Conservation (phyloP, 306 rosid genomes). For the Gleditsia sinensis region DNA sequence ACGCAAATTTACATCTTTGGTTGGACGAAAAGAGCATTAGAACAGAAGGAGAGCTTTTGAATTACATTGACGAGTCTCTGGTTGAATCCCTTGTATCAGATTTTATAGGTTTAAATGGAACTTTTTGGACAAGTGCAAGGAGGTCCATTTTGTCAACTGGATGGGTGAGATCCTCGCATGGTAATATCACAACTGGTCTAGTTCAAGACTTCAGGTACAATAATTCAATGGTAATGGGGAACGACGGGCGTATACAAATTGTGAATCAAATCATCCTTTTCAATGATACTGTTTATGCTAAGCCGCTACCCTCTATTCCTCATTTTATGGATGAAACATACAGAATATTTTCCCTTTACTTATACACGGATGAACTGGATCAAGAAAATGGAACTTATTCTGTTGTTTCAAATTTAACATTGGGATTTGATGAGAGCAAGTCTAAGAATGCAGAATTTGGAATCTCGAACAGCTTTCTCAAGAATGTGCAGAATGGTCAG, state of each 20-base stretch:
- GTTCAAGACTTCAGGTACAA: conserved; percentile 53
- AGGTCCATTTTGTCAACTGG: conserved; percentile 60
- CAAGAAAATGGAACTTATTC: conserved; percentile 37
- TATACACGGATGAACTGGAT: conserved; percentile 39
- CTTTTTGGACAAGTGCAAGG: conserved; percentile 47
- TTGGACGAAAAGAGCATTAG: conserved; percentile 57
- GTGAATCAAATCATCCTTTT: conserved; percentile 61
- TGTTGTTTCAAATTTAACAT: conserved; percentile 45
- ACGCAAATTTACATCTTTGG: conserved; percentile 94
- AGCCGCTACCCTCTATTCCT: conserved; percentile 31
- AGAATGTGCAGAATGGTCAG: conserved; percentile 70
- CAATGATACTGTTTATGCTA: conserved; percentile 45
- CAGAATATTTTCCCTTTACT: conserved; percentile 51
- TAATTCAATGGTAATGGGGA: conserved; percentile 57
- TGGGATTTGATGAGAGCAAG: conserved; percentile 60
- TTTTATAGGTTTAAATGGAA: conserved; percentile 62
- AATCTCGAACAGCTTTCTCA: conserved; percentile 51
- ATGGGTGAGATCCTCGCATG: conserved; percentile 78
- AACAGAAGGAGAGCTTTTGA: conserved; percentile 55
- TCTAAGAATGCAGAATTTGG: conserved; percentile 35
- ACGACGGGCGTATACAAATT: conserved; percentile 50
- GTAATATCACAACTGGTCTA: conserved; percentile 61
- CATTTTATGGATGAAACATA: conserved; percentile 37
- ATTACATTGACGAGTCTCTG: conserved; percentile 24
- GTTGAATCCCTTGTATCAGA: neutral